These are phyloP conservation scores for Cystobasidium onofrii DNA, from an alignment of 768 basidiomycete species.

Conservation along the genomic window DNA sequence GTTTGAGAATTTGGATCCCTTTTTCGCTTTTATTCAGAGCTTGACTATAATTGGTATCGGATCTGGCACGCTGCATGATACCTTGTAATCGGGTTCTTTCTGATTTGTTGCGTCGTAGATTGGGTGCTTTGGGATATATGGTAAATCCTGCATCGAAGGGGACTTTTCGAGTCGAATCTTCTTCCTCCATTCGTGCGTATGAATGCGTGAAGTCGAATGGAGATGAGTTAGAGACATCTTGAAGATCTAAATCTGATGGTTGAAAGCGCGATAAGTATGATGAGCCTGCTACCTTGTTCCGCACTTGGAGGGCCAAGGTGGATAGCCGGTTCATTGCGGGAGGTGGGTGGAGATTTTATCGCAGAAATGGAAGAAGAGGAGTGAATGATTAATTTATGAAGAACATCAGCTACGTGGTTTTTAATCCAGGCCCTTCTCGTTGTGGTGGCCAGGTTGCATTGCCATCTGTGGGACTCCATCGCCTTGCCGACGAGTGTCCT, in stretches of 20 bases:
- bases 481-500: not conserved
- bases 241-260: not conserved
- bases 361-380: not conserved
- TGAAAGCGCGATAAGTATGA: not conserved
- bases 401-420: too few species aligned
- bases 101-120: constrained; percentile 74
- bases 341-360: not conserved
- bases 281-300: not conserved
- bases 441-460: not conserved
- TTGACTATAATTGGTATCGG: not conserved
- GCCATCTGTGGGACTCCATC: not conserved
- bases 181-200: not conserved
- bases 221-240: not conserved
- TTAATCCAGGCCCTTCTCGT: too few species aligned
- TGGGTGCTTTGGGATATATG: constrained; percentile 43
- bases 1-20: too few species aligned
- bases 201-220: not conserved
- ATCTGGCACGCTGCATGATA: constrained; percentile 55
- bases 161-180: too few species aligned
- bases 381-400: too few species aligned
- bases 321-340: constrained; percentile 7
- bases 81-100: constrained; percentile 78
- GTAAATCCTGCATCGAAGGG: too few species aligned
- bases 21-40: not conserved
- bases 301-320: not conserved